Evolutionary conservation across 768 basidiomycete species (phyloP), one percentile per base, ranked within the genome.

Genomic region (Chalciporus piperatus): DNA sequence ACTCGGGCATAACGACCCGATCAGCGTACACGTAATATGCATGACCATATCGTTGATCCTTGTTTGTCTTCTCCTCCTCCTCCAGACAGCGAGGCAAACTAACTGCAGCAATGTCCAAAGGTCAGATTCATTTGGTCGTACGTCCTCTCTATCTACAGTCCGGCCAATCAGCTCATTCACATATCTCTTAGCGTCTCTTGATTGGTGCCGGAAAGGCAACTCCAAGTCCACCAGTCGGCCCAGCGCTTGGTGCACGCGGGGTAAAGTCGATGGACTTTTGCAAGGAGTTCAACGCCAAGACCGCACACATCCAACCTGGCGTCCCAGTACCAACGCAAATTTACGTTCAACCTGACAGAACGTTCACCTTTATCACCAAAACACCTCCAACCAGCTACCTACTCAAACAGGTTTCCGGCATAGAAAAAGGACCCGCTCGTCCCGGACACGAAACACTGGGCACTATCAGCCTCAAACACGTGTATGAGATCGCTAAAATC

Each of bases 211-310:
- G 92, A 40, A 98, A 98, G 67, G 96, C 96, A 32, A 87, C 95
- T 23, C 95, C 96, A 16, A 89, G 92, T 35, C 96, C 96, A 50
- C 96, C 96, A 9, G 89, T 99, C 46, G 96, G 96, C 64, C 96
- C 96, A 48, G 96, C 95, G 28, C 82, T 99, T 47, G 97, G 97
- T 75, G 96, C 97, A 57, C 85, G 92, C 64, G 97, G 97, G 61
- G 95, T 99, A 60, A 98, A 97, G 73, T 93, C 94, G 23, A 98
- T 98, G 89, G 97, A 99, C 74, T 99, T 99, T 67, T 97, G 94
- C 79, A 99, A 98, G 70, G 94, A 98, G 69, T 99, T 98, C 76
- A 99, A 99, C 66, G 95, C 96, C n/a, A 85, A 87, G 57, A 98
- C 96, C 17, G 87, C 91, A 28, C 87, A 92, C 67, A 79, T 96